Evolutionary conservation across 2,329 filamentous ascomycete species (phyloP).

Genomic region (Aaosphaeria pasadenensis): DNA sequence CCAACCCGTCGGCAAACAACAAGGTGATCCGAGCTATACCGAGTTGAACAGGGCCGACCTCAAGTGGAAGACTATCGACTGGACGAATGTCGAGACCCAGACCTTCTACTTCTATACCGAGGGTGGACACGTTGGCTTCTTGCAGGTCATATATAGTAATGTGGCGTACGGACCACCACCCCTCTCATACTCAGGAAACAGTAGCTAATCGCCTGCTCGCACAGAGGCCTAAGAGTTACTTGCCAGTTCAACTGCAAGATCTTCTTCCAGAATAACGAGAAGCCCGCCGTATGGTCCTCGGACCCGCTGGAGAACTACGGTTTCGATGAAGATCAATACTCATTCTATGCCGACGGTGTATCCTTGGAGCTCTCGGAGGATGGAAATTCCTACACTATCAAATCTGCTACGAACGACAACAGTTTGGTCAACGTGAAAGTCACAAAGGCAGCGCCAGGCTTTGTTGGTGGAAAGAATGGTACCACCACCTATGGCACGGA

Average conservation of each 20-base stretch:
- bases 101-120: conserved; percentile 88
- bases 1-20: conserved; percentile 78
- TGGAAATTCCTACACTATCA: conserved; percentile 79
- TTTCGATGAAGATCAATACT: conserved; percentile 79
- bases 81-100: conserved; percentile 90
- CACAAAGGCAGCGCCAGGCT: conserved; percentile 72
- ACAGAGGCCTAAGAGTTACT: conserved; percentile 83
- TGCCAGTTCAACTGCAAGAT: conserved; percentile 94
- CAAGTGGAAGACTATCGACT: conserved; percentile 77
- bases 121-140: conserved; percentile 70
- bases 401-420: conserved; percentile 78
- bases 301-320: conserved; percentile 74
- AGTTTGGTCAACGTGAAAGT: conserved; percentile 85
- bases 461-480: conserved; percentile 80
- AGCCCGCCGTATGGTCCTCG: conserved; percentile 79
- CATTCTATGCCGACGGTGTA: conserved; percentile 82
- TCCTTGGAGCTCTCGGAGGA: conserved; percentile 84
- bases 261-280: conserved; percentile 71
- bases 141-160: conserved; percentile 96
- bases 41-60: conserved; percentile 75
- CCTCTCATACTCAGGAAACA: too few relatives aligned
- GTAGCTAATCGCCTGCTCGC: background rate
- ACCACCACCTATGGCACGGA: conserved; percentile 86
- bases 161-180: conserved; percentile 63
- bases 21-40: conserved; percentile 73